Evolutionary conservation across 2,329 filamentous ascomycete genomes (phyloP).

Genomic region (Emericellopsis cladophorae): DNA sequence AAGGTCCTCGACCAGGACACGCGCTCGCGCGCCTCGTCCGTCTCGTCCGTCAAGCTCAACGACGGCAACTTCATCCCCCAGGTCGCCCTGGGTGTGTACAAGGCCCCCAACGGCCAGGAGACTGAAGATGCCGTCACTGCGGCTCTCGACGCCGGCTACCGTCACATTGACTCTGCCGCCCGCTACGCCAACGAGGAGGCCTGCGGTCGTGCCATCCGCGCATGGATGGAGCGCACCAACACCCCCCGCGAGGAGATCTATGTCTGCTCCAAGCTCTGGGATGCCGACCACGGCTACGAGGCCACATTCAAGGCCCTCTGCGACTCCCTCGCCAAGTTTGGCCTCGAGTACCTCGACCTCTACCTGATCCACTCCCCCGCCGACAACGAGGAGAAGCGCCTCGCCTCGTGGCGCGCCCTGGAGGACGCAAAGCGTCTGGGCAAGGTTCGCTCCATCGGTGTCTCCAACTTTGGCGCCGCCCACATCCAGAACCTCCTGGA

Average conservation of each 20-base stretch:
- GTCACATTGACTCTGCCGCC: conserved; percentile 41
- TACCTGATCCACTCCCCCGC: conserved; percentile 51
- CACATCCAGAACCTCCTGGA: conserved; percentile 41
- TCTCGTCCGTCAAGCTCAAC: conserved; percentile 45
- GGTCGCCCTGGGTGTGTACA: conserved; percentile 34
- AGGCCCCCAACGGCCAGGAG: conserved; percentile 35
- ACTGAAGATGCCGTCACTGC: conserved; percentile 29
- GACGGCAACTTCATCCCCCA: conserved; percentile 57
- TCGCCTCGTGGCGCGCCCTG: conserved; percentile 59
- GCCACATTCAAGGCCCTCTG: conserved; percentile 42
- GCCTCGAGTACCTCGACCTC: conserved; percentile 60
- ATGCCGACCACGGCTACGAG: conserved; percentile 19
- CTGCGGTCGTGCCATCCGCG: conserved; percentile 55
- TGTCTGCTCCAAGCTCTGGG: conserved; percentile 56
- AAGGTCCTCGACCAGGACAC: conserved; percentile 6
- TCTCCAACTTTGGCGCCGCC: conserved; percentile 66
- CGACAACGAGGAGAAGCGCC: conserved; percentile 49
- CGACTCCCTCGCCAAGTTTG: conserved; percentile 53
- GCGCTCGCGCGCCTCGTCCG: conserved; percentile 11
- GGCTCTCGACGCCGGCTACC: conserved; percentile 15
- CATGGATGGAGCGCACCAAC: conserved; percentile 41
- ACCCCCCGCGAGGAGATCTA: conserved; percentile 55
- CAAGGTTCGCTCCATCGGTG: conserved; percentile 56
- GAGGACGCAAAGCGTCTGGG: conserved; percentile 52
- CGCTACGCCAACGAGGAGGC: conserved; percentile 55